Conservation (phyloP, 768 basidiomycete genomes). For the Lentinula lateritia region DNA sequence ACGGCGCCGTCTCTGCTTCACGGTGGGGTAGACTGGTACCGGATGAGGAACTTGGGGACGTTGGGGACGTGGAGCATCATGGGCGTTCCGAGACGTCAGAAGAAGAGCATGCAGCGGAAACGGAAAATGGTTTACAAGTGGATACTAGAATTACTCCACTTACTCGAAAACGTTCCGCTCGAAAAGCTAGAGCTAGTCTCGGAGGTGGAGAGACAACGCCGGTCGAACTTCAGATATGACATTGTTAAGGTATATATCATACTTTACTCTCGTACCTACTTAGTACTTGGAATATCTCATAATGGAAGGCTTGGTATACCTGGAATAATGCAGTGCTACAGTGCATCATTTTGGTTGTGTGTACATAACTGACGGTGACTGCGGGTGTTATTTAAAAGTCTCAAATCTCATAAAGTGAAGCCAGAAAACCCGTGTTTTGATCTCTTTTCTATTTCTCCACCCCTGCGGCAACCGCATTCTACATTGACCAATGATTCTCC, state of each 20-base stretch:
- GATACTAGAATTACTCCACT: constrained; percentile 51
- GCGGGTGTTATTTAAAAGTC: not conserved
- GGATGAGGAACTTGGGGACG: constrained; percentile 37
- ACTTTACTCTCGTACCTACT: not conserved
- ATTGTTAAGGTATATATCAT: not conserved
- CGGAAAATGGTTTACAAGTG: constrained; percentile 20
- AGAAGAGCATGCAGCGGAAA: constrained; percentile 19
- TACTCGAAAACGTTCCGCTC: constrained; percentile 58
- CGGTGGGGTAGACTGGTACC: constrained; percentile 50
- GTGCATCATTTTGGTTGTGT: not conserved
- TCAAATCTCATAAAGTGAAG: not conserved
- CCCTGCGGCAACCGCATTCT: not conserved
- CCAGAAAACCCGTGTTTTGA: not conserved
- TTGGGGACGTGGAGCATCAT: constrained; percentile 21
- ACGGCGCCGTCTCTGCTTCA: constrained; percentile 54
- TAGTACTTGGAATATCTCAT: not conserved
- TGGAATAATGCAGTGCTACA: not conserved
- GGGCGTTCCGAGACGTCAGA: not conserved
- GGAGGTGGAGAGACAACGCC: constrained; percentile 34
- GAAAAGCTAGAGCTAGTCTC: constrained; percentile 47
- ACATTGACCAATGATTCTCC: not conserved
- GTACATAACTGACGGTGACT: not conserved
- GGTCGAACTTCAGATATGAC: constrained; percentile 18
- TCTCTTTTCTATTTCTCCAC: not conserved
- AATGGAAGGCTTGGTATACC: not conserved